A percentile compares a stretch with the other conserved stretches of the same genome.
Evolutionary conservation across 345 rosid species (phyloP).

Genomic region (Gossypium australe): DNA sequence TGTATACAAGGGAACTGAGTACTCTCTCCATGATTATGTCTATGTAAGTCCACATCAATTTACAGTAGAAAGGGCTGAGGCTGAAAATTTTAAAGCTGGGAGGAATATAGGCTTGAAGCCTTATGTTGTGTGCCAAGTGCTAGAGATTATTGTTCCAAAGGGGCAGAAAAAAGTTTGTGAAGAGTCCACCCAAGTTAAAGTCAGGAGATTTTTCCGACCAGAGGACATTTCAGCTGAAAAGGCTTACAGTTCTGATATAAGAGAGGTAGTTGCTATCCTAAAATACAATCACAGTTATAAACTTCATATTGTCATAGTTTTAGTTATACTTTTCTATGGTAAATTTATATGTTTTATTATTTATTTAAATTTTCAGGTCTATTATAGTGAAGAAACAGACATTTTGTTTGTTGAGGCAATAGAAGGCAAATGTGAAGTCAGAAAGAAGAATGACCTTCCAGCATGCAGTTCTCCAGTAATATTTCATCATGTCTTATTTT

Average conservation of each 20-base stretch:
- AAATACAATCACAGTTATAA: background rate
- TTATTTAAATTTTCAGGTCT: conserved; percentile 43
- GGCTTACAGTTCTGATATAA: conserved; percentile 57
- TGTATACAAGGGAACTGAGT: conserved; percentile 32
- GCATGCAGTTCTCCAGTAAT: conserved; percentile 33
- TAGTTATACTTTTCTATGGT: conserved; percentile 4
- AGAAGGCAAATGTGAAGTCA: conserved; percentile 83
- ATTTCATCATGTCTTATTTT: conserved; percentile 72
- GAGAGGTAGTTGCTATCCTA: conserved; percentile 35
- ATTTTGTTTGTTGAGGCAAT: conserved; percentile 33
- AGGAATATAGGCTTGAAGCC: conserved; percentile 60
- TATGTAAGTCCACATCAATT: conserved; percentile 42
- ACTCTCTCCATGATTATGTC: conserved; percentile 44
- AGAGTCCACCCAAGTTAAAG: conserved; percentile 37
- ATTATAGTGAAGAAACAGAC: conserved; percentile 53
- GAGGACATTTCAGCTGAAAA: conserved; percentile 65
- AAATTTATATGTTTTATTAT: background rate
- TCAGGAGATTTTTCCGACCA: conserved; percentile 58
- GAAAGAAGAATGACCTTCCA: conserved; percentile 65
- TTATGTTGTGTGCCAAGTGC: conserved; percentile 56
- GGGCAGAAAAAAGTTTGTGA: conserved; percentile 23
- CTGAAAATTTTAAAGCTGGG: conserved; percentile 44
- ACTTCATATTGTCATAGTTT: background rate
- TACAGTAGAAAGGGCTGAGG: conserved; percentile 17
- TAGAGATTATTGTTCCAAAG: conserved; percentile 37